A percentile compares a stretch with the other conserved stretches of the same genome.
Evolutionary conservation across 2,329 filamentous ascomycete species (phyloP).

Genomic region (Alternaria panax): DNA sequence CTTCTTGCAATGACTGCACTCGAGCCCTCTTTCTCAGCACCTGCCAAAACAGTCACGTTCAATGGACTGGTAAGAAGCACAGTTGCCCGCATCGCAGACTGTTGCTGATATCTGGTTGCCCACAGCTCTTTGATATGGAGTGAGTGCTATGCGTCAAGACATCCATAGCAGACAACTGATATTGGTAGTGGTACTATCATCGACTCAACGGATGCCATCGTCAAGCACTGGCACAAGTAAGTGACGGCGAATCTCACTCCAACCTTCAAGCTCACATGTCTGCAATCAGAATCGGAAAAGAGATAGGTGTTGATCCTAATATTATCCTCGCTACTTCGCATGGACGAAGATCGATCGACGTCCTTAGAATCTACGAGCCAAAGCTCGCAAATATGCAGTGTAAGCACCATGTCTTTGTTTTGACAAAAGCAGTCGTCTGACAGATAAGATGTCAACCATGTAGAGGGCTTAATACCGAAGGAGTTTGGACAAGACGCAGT

Average conservation of each 20-base stretch:
- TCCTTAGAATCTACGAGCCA: slow-evolving; percentile 78
- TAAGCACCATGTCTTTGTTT: slow-evolving; percentile 57
- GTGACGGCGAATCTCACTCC: slow-evolving; percentile 27
- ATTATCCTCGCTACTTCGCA: slow-evolving; percentile 91
- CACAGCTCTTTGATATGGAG: slow-evolving; percentile 49
- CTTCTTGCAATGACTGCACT: slow-evolving; percentile 39
- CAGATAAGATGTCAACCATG: slow-evolving; percentile 73
- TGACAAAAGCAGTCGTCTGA: background rate
- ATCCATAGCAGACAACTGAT: slow-evolving; percentile 10
- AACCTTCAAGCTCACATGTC: slow-evolving; percentile 15
- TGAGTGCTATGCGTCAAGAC: slow-evolving; percentile 12
- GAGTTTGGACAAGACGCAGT: slow-evolving; percentile 78
- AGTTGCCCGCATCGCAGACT: background rate
- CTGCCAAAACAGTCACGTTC: slow-evolving; percentile 51
- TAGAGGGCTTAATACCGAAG: slow-evolving; percentile 80
- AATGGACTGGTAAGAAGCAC: slow-evolving; percentile 51
- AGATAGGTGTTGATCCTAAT: slow-evolving; percentile 84
- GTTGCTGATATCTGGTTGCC: slow-evolving; percentile 17
- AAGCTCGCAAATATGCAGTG: slow-evolving; percentile 93
- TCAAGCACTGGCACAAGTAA: slow-evolving; percentile 78
- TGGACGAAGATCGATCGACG: slow-evolving; percentile 87
- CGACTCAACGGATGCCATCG: slow-evolving; percentile 78
- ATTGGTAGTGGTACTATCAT: slow-evolving; percentile 74
- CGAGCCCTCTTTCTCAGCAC: slow-evolving; percentile 51
- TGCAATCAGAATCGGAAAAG: slow-evolving; percentile 71